Evolutionary conservation across 805 yeast species (phyloP).

Genomic region (Myxozyma geophila): DNA sequence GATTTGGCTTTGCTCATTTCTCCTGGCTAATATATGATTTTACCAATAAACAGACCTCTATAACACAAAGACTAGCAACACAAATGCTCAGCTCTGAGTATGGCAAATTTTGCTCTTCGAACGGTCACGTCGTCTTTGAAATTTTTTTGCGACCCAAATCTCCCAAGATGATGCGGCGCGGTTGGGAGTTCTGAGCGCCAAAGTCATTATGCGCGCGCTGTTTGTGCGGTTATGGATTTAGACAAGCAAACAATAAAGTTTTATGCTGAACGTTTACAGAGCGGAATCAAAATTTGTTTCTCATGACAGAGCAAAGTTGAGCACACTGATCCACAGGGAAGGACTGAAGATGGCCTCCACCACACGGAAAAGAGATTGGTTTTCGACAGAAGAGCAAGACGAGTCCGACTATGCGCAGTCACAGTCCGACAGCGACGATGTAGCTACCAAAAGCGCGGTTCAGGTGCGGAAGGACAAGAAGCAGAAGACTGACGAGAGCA

Average conservation of each 20-base stretch:
- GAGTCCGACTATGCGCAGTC: conserved; percentile 28
- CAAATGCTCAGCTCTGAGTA: not conserved
- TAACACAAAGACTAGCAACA: not conserved
- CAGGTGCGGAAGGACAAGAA: conserved; percentile 25
- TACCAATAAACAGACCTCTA: not conserved
- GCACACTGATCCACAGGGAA: not conserved
- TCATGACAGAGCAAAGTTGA: not conserved
- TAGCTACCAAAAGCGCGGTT: conserved; percentile 32
- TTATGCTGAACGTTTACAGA: not conserved
- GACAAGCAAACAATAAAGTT: not conserved
- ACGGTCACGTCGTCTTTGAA: not conserved
- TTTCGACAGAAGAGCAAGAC: conserved; percentile 38
- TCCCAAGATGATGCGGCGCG: conserved; percentile 17
- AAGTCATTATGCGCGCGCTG: not conserved
- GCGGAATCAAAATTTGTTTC: not conserved
- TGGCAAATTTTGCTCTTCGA: too few species aligned
- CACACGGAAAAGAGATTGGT: conserved; percentile 29
- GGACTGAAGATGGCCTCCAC: conserved; percentile 1
- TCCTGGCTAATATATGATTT: not conserved
- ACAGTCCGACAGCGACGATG: conserved; percentile 33
- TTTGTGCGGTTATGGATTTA: not conserved
- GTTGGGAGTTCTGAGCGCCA: conserved; percentile 4
- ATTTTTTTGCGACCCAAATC: not conserved
- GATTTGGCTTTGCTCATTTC: conserved; percentile 8
- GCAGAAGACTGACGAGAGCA: conserved; percentile 31